Evolutionary conservation across 2,329 filamentous ascomycete genomes (phyloP).

Genomic region (Trichoderma semiorbis): DNA sequence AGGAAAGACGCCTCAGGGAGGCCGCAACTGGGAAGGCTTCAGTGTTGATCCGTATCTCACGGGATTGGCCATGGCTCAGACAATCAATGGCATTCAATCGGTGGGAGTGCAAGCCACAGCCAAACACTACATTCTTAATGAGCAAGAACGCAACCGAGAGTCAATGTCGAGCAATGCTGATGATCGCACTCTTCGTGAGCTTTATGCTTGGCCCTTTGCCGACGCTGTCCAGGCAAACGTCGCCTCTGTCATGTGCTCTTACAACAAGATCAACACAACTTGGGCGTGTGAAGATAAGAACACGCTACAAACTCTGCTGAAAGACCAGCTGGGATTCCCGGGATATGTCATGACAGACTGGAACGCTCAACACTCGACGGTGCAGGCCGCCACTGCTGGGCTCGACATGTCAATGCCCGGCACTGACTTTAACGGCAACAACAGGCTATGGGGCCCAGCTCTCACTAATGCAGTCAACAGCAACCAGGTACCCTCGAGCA

Average conservation of each 20-base stretch:
- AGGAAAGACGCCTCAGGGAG: conserved; percentile 68
- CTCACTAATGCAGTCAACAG: conserved; percentile 49
- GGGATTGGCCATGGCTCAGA: conserved; percentile 60
- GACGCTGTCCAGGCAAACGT: conserved; percentile 65
- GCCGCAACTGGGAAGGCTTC: conserved; percentile 82
- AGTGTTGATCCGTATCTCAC: conserved; percentile 73
- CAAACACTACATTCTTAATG: conserved; percentile 65
- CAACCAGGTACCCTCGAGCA: conserved; percentile 54
- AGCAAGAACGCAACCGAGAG: conserved; percentile 61
- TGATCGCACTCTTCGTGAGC: conserved; percentile 62
- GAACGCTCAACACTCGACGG: conserved; percentile 52
- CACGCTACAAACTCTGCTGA: conserved; percentile 59
- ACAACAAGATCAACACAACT: conserved; percentile 67
- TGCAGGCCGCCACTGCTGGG: conserved; percentile 8
- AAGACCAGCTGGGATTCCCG: conserved; percentile 72
- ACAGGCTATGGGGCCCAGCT: conserved; percentile 56
- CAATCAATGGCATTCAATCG: conserved; percentile 56
- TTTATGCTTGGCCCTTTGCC: conserved; percentile 66
- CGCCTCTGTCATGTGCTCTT: conserved; percentile 68
- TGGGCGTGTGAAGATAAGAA: conserved; percentile 65
- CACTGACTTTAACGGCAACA: conserved; percentile 51
- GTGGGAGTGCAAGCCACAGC: conserved; percentile 49
- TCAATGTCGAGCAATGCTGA: conserved; percentile 56
- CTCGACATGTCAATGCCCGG: conserved; percentile 62
- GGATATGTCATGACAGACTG: conserved; percentile 62